Conservation (phyloP, 371 early-diverging fungal species). For the Mortierella sp. region DNA sequence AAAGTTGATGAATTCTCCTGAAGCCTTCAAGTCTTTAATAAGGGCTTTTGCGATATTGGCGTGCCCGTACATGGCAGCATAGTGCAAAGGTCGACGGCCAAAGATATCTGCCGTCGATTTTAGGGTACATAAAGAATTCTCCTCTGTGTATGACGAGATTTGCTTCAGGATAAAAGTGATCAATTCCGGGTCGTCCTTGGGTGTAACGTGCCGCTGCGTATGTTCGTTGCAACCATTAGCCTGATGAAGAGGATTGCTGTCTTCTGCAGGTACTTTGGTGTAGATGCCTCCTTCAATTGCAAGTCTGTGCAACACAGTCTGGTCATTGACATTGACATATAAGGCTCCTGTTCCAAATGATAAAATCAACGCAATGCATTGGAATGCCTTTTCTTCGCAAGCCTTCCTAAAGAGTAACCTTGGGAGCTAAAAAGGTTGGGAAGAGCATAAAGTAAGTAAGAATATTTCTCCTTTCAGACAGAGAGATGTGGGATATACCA, state of each 20-base stretch:
- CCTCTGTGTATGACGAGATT: conserved; percentile 23
- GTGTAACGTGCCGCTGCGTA: not conserved
- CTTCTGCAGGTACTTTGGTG: conserved; percentile 16
- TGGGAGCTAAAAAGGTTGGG: conserved; percentile 52
- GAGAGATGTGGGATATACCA: not conserved
- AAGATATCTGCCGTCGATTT: conserved; percentile 65
- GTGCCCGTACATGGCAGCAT: conserved; percentile 72
- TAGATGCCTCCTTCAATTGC: conserved; percentile 61
- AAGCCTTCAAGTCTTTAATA: conserved; percentile 60
- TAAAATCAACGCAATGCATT: conserved; percentile 64
- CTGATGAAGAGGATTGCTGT: not conserved
- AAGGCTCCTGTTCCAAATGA: conserved; percentile 55
- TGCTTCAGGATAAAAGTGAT: conserved; percentile 54
- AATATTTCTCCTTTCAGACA: not conserved
- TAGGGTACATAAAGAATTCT: conserved; percentile 42
- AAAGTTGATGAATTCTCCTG: conserved; percentile 62
- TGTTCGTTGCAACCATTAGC: not conserved
- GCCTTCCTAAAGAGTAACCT: conserved; percentile 67
- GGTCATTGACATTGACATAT: conserved; percentile 69
- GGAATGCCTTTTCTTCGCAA: conserved; percentile 60
- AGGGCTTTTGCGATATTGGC: conserved; percentile 61
- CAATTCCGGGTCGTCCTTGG: conserved; percentile 49
- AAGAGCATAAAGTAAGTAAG: not conserved
- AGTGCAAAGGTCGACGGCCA: conserved; percentile 78
- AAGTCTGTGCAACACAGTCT: conserved; percentile 73